Conservation (phyloP, 768 basidiomycete species). For the Cystobasidium ongulense region DNA sequence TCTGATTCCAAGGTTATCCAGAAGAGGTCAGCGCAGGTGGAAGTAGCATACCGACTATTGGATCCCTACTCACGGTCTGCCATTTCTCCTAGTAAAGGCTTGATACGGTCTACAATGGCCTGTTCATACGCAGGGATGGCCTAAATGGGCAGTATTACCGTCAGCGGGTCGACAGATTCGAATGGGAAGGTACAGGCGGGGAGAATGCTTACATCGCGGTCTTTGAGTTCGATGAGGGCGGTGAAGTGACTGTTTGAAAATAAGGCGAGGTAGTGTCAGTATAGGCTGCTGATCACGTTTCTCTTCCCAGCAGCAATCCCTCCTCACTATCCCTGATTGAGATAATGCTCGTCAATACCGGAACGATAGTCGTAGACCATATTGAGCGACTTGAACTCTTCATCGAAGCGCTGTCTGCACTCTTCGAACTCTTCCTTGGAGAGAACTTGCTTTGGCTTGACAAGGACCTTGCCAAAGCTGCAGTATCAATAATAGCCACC, state of each 20-base stretch:
- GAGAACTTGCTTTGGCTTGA: conserved; percentile 17
- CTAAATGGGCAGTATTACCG: no score
- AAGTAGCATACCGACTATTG: not conserved
- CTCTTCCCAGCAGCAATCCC: no score
- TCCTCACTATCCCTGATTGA: conserved; percentile 19
- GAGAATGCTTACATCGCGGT: not conserved
- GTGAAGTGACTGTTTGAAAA: not conserved
- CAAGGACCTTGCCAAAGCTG: not conserved
- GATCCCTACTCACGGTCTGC: not conserved
- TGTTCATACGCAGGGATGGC: not conserved
- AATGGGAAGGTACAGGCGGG: no score
- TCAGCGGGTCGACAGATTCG: not conserved
- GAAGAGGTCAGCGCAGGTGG: not conserved
- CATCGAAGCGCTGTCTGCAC: not conserved
- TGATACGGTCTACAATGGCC: not conserved
- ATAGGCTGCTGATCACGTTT: no score
- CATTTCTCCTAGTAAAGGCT: conserved; percentile 11
- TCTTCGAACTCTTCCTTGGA: conserved; percentile 7
- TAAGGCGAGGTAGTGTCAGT: not conserved
- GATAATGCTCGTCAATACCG: not conserved
- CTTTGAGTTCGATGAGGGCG: conserved; percentile 5
- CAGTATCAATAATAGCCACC: not conserved
- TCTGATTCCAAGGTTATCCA: not conserved
- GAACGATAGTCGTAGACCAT: conserved; percentile 15
- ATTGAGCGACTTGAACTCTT: not conserved